These are phyloP conservation scores for Mrakiaceae sp. DNA, from an alignment of 1,284 basidiomycete species.

Conservation along the genomic window DNA sequence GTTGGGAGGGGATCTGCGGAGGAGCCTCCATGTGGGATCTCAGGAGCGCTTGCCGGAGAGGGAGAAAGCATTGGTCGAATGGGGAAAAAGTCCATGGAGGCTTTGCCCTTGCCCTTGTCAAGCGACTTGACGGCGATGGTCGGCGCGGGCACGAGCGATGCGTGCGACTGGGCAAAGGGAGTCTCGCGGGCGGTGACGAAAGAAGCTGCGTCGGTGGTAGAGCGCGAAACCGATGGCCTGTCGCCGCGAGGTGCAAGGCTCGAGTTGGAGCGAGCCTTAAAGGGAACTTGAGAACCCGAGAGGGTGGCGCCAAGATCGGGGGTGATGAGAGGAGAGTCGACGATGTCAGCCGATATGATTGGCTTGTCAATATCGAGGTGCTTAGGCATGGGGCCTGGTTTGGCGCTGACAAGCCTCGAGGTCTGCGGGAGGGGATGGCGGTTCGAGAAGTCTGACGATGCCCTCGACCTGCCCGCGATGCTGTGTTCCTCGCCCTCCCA, in stretches of 20 bases:
- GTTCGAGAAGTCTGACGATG: neutral
- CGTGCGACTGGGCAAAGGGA: neutral
- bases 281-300: neutral
- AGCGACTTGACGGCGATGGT: neutral
- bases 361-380: neutral
- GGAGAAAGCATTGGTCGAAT: neutral
- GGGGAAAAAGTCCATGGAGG: neutral
- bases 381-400: neutral
- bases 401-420: neutral
- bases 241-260: neutral
- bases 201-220: neutral
- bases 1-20: neutral
- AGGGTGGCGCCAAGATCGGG: neutral
- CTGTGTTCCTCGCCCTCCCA: slow-evolving; percentile 4
- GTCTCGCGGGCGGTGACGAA: neutral
- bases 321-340: neutral
- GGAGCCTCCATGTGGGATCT: neutral
- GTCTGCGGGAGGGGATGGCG: neutral
- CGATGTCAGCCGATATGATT: neutral
- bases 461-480: neutral
- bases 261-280: neutral
- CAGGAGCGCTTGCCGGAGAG: neutral
- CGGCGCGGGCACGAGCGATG: neutral
- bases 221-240: neutral
- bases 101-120: neutral